Evolutionary conservation across 257 asterid species (phyloP).

Genomic region (Misopates orontium): DNA sequence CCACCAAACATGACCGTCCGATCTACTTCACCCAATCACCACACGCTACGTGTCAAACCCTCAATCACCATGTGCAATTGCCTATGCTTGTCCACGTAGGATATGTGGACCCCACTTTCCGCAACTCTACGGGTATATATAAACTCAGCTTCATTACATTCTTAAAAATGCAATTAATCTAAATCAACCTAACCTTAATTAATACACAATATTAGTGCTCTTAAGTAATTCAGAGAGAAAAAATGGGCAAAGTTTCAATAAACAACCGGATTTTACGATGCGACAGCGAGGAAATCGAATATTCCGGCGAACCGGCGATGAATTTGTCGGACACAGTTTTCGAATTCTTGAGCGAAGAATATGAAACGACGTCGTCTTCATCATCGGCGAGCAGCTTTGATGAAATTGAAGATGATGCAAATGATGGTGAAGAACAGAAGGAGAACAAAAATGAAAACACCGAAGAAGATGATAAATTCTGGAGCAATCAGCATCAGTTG

Average conservation of each 20-base stretch:
- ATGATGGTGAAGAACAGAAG: slow-evolving; percentile 36
- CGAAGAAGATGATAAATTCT: slow-evolving; percentile 39
- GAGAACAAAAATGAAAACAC: no score
- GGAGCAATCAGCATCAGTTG: slow-evolving; percentile 68
- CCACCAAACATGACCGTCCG: slow-evolving; percentile 17
- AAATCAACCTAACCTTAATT: not conserved
- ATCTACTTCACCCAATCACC: slow-evolving; percentile 8
- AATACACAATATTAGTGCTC: no score
- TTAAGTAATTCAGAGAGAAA: not conserved
- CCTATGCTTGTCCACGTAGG: slow-evolving; percentile 37
- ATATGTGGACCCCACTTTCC: slow-evolving; percentile 29
- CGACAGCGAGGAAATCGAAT: slow-evolving; percentile 42
- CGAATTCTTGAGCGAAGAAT: slow-evolving; percentile 64
- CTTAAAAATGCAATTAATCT: slow-evolving; percentile 24
- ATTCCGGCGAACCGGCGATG: slow-evolving; percentile 53
- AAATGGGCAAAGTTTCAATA: slow-evolving; percentile 45
- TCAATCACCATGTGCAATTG: slow-evolving; percentile 28
- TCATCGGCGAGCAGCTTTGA: slow-evolving; percentile 35
- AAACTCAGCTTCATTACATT: slow-evolving; percentile 1
- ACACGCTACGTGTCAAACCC: slow-evolving; percentile 23
- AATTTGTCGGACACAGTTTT: slow-evolving; percentile 74
- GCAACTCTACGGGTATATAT: slow-evolving; percentile 20
- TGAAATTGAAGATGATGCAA: slow-evolving; percentile 37
- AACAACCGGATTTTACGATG: slow-evolving; percentile 67
- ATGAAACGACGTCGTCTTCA: slow-evolving; percentile 37